Evolutionary conservation across 495 filamentous ascomycete genomes (phyloP).

Genomic region (Penicillium fimorum): DNA sequence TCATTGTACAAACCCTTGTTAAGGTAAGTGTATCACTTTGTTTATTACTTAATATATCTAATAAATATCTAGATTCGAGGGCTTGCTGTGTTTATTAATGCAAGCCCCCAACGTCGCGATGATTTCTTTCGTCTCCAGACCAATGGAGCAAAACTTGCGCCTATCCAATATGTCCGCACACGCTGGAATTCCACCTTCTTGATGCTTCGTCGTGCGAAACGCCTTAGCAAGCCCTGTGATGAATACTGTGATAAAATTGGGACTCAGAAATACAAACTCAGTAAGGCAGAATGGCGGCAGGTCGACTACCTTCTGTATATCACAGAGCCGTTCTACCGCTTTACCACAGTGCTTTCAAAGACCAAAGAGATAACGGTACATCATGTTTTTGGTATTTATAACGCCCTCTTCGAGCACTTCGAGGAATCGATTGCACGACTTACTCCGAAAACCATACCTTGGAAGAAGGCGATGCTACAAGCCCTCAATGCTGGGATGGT

Average conservation of each 20-base stretch:
- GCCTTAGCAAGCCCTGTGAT: too few relatives aligned
- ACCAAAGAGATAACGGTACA: conserved; percentile 19
- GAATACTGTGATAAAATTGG: too few relatives aligned
- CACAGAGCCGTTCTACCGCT: conserved; percentile 15
- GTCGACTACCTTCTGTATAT: conserved; percentile 24
- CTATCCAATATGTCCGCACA: conserved; percentile 23
- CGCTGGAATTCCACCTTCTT: conserved; percentile 8
- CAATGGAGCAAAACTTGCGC: conserved; percentile 17
- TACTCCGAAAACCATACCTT: conserved; percentile 4
- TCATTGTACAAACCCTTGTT: conserved; percentile 13
- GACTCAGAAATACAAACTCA: too few relatives aligned
- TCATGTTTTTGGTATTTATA: conserved; percentile 22
- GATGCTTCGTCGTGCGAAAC: too few relatives aligned
- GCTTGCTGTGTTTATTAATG: conserved; percentile 18
- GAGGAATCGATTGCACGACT: conserved; percentile 3
- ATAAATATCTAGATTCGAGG: too few relatives aligned
- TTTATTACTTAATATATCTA: conserved; percentile 1
- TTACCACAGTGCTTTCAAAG: conserved; percentile 12
- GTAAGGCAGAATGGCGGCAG: conserved; percentile 15
- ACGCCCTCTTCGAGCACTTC: conserved; percentile 15
- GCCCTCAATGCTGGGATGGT: conserved; percentile 5
- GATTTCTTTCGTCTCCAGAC: conserved; percentile 13
- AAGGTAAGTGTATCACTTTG: conserved; percentile 12
- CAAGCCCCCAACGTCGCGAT: conserved; percentile 14
- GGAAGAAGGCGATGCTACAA: conserved; percentile 18